Evolutionary conservation across 768 basidiomycete species (phyloP), one percentile per base, ranked within the genome.

Genomic region (Neoboletus brunneissimus): DNA sequence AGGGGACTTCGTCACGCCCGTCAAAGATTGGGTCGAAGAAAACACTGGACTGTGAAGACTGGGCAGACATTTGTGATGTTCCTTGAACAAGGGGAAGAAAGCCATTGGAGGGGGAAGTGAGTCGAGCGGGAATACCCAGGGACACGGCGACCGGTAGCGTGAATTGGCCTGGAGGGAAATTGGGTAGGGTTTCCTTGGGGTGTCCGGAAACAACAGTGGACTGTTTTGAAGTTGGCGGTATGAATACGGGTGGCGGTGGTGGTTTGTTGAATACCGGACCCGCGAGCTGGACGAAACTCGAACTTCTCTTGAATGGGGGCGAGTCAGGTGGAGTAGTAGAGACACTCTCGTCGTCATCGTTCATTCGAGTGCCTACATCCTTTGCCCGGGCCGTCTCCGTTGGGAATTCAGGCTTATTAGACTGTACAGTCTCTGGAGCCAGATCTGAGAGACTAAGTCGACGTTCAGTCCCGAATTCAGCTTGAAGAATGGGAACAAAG

Each of bases 391-490:
- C 43, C 53, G 54, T 52, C 71, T 69, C 57, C 62, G 48, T 51
- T 60, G 51, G 67, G 56, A 48, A 65, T 60, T 63, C 67, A 9
- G 48, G 34, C 16, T 58, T 48, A 20, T 41, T 42, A 2, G 1
- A 22, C 12, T 38, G 57, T 71, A 44, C 75, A 65, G 38, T 75
- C 72, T 59, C 72, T 67, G 76, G 73, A 58, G 77, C 78, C n/a
- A 88, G 74, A 56, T 89, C 87, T 9, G 84, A 84, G 25, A 88
- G 57, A 63, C 85, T 84, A 47, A 87, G 70, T 34, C 79, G 79
- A 32, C 72, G 71, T 31, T 73, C 65, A 13, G 38, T 58, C 44
- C 54, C 57, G 27, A 27, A 27, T 47, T 59, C 53, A 41, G n/a
- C 35, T 23, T 29, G 55, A 29, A 20, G 16, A 32, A 16, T 12